Conservation (phyloP, 2,329 filamentous ascomycete species). For the Nothomitra cinnamomea region DNA sequence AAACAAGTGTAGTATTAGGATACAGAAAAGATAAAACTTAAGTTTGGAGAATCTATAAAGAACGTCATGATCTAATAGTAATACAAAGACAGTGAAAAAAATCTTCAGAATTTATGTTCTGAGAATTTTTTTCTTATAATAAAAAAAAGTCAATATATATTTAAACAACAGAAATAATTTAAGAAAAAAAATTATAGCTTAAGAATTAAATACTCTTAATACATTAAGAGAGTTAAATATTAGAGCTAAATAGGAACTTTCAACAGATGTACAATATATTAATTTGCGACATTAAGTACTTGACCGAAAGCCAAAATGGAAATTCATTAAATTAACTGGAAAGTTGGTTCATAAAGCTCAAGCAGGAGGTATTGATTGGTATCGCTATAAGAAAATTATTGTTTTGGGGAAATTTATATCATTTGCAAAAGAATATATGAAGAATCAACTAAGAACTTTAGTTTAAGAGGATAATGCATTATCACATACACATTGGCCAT, state of each 20-base stretch:
- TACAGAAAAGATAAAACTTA: not conserved
- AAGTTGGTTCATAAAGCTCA: not conserved
- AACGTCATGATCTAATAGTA: not conserved
- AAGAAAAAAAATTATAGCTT: not conserved
- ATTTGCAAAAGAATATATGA: too few species aligned
- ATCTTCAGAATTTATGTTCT: too few species aligned
- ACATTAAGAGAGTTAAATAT: not conserved
- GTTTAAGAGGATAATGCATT: conserved; percentile 5
- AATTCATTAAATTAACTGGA: not conserved
- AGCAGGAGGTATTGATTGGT: conserved; percentile 1
- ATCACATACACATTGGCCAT: not conserved
- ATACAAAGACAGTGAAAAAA: not conserved
- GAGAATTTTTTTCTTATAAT: not conserved
- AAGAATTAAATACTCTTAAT: not conserved
- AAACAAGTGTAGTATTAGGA: not conserved
- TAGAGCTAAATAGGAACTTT: not conserved
- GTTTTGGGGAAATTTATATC: not conserved
- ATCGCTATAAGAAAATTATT: not conserved
- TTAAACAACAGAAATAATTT: not conserved
- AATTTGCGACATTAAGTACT: not conserved
- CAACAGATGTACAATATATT: not conserved
- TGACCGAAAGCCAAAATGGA: not conserved
- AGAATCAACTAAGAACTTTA: not conserved
- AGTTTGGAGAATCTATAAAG: not conserved
- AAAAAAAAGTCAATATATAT: not conserved